phyloP scores from a whole-genome alignment of 345 rosid species.

The Citrus hindsii region DNA sequence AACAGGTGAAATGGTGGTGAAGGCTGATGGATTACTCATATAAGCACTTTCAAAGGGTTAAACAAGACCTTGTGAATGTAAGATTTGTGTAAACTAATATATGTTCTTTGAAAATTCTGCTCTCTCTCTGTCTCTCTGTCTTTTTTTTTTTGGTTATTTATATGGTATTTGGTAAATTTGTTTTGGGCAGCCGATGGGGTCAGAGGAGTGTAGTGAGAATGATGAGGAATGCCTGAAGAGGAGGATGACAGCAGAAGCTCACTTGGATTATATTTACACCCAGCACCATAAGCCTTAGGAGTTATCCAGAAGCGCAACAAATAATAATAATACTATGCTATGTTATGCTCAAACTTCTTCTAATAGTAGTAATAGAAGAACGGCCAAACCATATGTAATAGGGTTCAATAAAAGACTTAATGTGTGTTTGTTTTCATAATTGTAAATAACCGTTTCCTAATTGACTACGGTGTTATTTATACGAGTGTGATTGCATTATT shows the following conservation, averaged over 20 bases:
- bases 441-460: no score
- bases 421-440: no score
- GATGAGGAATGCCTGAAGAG: slow-evolving; percentile 62
- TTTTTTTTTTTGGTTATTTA: neutral
- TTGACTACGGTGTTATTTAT: no score
- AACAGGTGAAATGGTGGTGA: slow-evolving; percentile 16
- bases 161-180: neutral
- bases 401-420: no score
- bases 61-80: slow-evolving; percentile 27
- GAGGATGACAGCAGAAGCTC: slow-evolving; percentile 71
- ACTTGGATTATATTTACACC: slow-evolving; percentile 84
- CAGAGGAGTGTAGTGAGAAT: slow-evolving; percentile 36
- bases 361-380: no score
- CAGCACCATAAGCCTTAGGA: slow-evolving; percentile 51
- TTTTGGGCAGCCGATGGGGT: slow-evolving; percentile 48
- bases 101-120: neutral
- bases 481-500: no score
- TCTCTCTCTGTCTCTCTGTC: neutral
- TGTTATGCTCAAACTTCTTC: no score
- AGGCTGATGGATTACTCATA: neutral
- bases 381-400: no score
- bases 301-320: neutral
- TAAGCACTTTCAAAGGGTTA: neutral
- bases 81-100: neutral
- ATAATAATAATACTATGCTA: no score